A percentile compares a stretch with the other conserved stretches of the same genome.
These are phyloP conservation scores for Yamadazyma mexicana DNA, from an alignment of 1,139 yeast species.

Conservation along the genomic window DNA sequence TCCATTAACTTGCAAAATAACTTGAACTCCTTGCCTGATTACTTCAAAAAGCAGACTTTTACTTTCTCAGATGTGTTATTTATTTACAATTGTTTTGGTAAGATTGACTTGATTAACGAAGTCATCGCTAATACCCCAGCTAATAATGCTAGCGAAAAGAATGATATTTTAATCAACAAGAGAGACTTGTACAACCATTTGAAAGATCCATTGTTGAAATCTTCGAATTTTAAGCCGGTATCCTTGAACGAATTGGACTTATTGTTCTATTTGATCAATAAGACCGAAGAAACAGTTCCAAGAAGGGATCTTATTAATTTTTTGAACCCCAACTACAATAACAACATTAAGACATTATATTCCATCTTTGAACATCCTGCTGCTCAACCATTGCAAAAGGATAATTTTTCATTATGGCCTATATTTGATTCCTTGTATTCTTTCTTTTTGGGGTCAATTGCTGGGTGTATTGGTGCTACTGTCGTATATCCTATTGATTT, in stretches of 20 bases:
- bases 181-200: slow-evolving; percentile 44
- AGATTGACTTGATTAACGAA: slow-evolving; percentile 56
- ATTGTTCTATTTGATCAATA: slow-evolving; percentile 49
- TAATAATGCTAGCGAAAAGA: slow-evolving; percentile 41
- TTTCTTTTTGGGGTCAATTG: slow-evolving; percentile 86
- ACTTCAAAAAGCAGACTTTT: slow-evolving; percentile 34
- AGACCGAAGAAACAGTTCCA: slow-evolving; percentile 47
- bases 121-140: slow-evolving; percentile 60
- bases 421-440: slow-evolving; percentile 86
- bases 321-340: slow-evolving; percentile 47
- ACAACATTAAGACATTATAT: slow-evolving; percentile 34
- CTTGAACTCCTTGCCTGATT: slow-evolving; percentile 37
- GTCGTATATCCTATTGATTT: slow-evolving; percentile 97
- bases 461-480: slow-evolving; percentile 98
- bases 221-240: slow-evolving; percentile 52
- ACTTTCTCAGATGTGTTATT: slow-evolving; percentile 46
- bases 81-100: slow-evolving; percentile 43
- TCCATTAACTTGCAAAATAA: slow-evolving; percentile 38
- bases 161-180: slow-evolving; percentile 46
- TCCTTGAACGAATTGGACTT: slow-evolving; percentile 46
- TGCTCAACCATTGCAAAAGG: slow-evolving; percentile 31
- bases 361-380: slow-evolving; percentile 48
- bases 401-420: slow-evolving; percentile 50
- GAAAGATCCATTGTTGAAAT: slow-evolving; percentile 52
- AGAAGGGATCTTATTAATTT: slow-evolving; percentile 53